Base-by-base conservation (phyloP, 768 basidiomycete genomes). In the Tulasnella sp. region DNA sequence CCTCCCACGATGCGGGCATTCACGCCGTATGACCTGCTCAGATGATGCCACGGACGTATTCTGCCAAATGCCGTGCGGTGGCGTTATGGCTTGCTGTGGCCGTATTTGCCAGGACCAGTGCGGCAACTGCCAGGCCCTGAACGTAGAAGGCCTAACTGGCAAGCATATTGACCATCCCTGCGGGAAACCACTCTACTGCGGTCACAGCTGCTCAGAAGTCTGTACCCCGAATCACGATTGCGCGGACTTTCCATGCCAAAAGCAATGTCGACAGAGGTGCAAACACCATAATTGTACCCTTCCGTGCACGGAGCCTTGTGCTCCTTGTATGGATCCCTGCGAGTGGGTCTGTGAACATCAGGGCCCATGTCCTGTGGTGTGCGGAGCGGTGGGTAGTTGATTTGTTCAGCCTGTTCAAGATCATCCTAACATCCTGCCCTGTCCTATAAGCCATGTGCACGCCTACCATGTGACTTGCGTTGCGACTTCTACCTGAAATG, bases 281-380 rank as follows among this genome's bases (percentile, higher is more conserved):
- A 64, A 79, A 19, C 91, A 91, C 80, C 83, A 87, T 0, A 82
- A 81, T 15, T 91, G 91, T 80, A 82, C 76, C 7, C 79, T 80
- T 0, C 78, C 82, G 22, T 91, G 91, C 77, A 88, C 85, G 0
- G 82, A 79, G 0, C 86, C 87, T 0, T 91, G 91, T 78, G 85
- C 88, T 0, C 89, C 90, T 2, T 92, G 91, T 80, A 85, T 87
- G 79, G 87, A 89, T 79, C 82, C 85, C 4, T 92, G 91, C 78
- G 84, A 83, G 3, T 91, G 91, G 89, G 79, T 64, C 75, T 92
- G 91, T 79, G 78, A 84, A 12, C 91, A 91, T 79, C 78, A 85
- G 37, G 75, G 58, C 4, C 58, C 71, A 1, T 92, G 91, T 76
- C 86, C 87, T 4, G 85, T 92, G 8, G 87, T 90, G 0, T 92